Conservation (phyloP, 176 grass and related monocot species). For the Rhynchospora breviuscula region DNA sequence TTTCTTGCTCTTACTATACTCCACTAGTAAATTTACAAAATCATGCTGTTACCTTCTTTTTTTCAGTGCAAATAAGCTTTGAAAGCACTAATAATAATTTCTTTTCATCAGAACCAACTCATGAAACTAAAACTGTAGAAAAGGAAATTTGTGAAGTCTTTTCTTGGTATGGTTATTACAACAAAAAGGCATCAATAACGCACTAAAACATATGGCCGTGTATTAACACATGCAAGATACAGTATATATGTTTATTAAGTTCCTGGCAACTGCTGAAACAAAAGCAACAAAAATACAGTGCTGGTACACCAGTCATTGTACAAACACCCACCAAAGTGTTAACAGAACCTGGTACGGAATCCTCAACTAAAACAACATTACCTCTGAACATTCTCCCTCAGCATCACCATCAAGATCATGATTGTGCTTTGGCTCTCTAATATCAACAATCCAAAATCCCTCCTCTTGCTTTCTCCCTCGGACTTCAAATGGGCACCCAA, state of each 20-base stretch:
- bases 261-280: neutral
- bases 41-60: neutral
- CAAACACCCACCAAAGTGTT: neutral
- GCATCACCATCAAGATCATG: slow-evolving; percentile 4
- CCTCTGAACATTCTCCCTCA: slow-evolving; percentile 8
- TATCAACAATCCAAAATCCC: slow-evolving; percentile 22
- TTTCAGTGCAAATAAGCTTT: neutral
- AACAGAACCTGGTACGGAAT: neutral
- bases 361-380: neutral
- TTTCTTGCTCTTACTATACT: neutral
- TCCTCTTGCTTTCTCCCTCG: slow-evolving; percentile 18
- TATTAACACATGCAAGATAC: neutral
- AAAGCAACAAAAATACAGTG: neutral
- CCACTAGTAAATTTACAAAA: neutral
- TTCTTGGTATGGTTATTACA: too few species aligned
- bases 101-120: too few species aligned
- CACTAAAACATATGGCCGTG: neutral
- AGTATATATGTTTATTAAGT: neutral
- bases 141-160: too few species aligned
- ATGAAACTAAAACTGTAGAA: too few species aligned
- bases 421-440: slow-evolving; percentile 15
- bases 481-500: slow-evolving; percentile 17
- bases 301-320: neutral
- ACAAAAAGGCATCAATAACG: too few species aligned
- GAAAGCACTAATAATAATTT: neutral